Evolutionary conservation across 805 yeast genomes (phyloP), one percentile per base, ranked within the genome.

Genomic region (Hanseniaspora hatyaiensis): DNA sequence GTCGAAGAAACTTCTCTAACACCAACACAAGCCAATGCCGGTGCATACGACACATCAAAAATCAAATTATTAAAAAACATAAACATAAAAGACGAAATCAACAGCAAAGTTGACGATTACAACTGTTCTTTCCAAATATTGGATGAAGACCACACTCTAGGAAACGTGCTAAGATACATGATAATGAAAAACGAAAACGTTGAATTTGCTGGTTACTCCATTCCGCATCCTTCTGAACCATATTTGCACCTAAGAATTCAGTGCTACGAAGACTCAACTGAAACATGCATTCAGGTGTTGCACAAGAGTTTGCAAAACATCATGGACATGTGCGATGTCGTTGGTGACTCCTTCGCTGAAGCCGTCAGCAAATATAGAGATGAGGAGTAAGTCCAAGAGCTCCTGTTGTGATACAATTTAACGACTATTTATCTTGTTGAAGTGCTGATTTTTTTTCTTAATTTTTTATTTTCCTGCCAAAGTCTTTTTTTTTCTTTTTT

Each of bases 151-250:
- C 98, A 92, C 63, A 92, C 98, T 1, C 67, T 92, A 43, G 98
- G 98, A 20, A 92, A 92, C 59, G 82, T 97, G 5, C 73, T 92
- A 46, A 78, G 96, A 62, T 88, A 87, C 65, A 78, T 89, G 62
- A 86, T 92, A 57, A 87, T 92, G 95, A 88, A 89, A 67, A 92
- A 92, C 60, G 96, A 96, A 32, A 94, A 87, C 54, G 98, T 92
- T 22, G 98, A 92, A 61, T 92, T 92, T 64, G 89, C 97, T 61
- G 98, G 98, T 49, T 92, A 92, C 67, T 86, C 96, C 37, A 92
- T 92, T 55, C 98, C 98, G 9, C 98, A 92, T 65, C 98, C 98
- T 16, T 84, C 95, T 30, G 98, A 92, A 66, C 72, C 85, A 52
- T 81, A 82, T 55, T 69, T 92, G 65, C 86, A 92, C 66, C 63